Evolutionary conservation across 495 filamentous ascomycete genomes (phyloP).

Genomic region (Delitschia confertaspora): DNA sequence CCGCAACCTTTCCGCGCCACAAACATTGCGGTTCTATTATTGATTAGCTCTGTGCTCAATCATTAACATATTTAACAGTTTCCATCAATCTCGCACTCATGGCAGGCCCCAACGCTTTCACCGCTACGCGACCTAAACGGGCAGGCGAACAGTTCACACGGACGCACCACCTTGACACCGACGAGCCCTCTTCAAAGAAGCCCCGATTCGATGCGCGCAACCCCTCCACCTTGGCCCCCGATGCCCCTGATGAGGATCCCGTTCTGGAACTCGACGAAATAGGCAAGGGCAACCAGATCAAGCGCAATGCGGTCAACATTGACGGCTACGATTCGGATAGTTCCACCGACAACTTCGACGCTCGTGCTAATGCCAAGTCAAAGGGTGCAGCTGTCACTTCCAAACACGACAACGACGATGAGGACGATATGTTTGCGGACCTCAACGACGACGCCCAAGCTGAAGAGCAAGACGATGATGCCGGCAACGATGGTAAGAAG

Average conservation of each 20-base stretch:
- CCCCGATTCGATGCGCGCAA: slow-evolving; percentile 93
- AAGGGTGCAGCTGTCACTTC: slow-evolving; percentile 41
- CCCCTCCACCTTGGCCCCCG: slow-evolving; percentile 76
- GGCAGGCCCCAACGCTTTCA: slow-evolving; percentile 12
- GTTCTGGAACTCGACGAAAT: slow-evolving; percentile 88
- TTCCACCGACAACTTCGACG: slow-evolving; percentile 82
- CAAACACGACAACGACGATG: slow-evolving; percentile 47
- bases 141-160: slow-evolving; percentile 71
- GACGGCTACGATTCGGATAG: slow-evolving; percentile 96
- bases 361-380: slow-evolving; percentile 51
- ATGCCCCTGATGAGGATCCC: slow-evolving; percentile 59
- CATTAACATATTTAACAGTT: background rate
- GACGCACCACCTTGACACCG: slow-evolving; percentile 47
- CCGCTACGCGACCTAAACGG: slow-evolving; percentile 67
- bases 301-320: slow-evolving; percentile 86
- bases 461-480: slow-evolving; percentile 40
- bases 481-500: slow-evolving; percentile 8
- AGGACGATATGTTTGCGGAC: slow-evolving; percentile 90
- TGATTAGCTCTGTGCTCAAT: too few relatives aligned
- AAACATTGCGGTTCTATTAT: too few relatives aligned
- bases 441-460: slow-evolving; percentile 57
- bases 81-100: background rate
- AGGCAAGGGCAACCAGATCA: slow-evolving; percentile 66
- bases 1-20: too few relatives aligned
- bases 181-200: slow-evolving; percentile 58